A percentile compares a stretch with the other conserved stretches of the same genome.
Conservation (phyloP, 2,329 filamentous ascomycete genomes). For the Leptosphaerulina australis region DNA sequence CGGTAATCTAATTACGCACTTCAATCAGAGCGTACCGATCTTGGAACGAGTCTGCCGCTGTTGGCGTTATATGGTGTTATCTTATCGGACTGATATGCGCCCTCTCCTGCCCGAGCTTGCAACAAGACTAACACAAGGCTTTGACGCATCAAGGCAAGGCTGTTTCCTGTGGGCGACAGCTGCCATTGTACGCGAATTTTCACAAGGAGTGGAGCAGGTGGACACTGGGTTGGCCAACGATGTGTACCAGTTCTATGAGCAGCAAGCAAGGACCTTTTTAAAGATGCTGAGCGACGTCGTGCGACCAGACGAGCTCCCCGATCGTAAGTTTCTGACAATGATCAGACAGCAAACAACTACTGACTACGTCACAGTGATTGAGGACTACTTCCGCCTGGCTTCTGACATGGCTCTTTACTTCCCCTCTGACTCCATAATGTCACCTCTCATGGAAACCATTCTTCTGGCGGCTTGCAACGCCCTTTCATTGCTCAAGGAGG, state of each 20-base stretch:
- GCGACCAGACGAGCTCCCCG: conserved; percentile 71
- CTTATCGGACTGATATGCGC: conserved; percentile 86
- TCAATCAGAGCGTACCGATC: conserved; percentile 83
- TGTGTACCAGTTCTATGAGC: conserved; percentile 94
- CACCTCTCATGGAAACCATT: conserved; percentile 78
- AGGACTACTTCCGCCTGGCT: conserved; percentile 93
- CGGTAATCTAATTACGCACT: conserved; percentile 84
- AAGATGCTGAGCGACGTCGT: conserved; percentile 86
- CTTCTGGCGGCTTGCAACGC: conserved; percentile 87
- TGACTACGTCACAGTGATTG: conserved; percentile 66
- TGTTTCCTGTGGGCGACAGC: conserved; percentile 99
- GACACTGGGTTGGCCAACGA: conserved; percentile 80
- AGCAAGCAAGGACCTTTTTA: conserved; percentile 88
- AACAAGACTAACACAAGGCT: conserved; percentile 84
- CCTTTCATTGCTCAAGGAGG: conserved; percentile 85
- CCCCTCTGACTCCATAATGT: conserved; percentile 80
- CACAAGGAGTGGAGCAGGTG: conserved; percentile 84
- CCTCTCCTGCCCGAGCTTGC: conserved; percentile 85
- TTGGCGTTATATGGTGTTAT: conserved; percentile 97
- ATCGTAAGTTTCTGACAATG: conserved; percentile 53
- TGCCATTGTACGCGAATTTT: conserved; percentile 93
- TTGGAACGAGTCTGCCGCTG: conserved; percentile 92
- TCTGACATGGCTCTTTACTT: conserved; percentile 94
- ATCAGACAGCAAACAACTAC: conserved; percentile 14
- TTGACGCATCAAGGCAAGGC: conserved; percentile 83